phyloP scores from a whole-genome alignment of 805 yeast species.

The Candida easanensis region DNA sequence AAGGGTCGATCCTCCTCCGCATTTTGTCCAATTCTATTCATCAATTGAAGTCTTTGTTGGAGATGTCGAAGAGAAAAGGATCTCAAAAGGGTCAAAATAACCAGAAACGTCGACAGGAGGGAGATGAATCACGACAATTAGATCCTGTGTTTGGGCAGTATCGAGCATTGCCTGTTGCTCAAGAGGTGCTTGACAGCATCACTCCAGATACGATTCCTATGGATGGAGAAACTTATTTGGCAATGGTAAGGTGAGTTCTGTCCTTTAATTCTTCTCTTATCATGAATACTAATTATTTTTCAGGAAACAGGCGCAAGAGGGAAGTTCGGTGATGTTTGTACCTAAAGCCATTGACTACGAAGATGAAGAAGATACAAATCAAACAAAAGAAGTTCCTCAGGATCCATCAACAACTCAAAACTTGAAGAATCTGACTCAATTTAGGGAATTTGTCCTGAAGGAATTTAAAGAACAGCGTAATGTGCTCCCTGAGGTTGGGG shows the following conservation, averaged over 20 bases:
- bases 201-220: conserved; percentile 19
- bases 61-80: not conserved
- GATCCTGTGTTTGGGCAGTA: conserved; percentile 26
- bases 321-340: conserved; percentile 12
- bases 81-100: not conserved
- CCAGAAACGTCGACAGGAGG: conserved; percentile 3
- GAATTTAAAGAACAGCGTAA: conserved; percentile 11
- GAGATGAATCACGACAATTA: conserved; percentile 10
- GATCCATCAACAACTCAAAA: not conserved
- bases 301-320: conserved; percentile 13
- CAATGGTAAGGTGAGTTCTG: conserved; percentile 24
- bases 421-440: not conserved
- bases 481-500: conserved; percentile 12
- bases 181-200: conserved; percentile 14
- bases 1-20: too few species aligned
- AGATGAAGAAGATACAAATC: not conserved
- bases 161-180: conserved; percentile 24
- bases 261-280: conserved; percentile 2
- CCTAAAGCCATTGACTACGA: conserved; percentile 1
- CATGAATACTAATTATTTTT: conserved; percentile 3
- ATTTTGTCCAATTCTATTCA: not conserved
- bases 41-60: not conserved
- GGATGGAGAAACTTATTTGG: conserved; percentile 27
- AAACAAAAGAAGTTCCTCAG: not conserved
- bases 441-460: conserved; percentile 3